Evolutionary conservation across 2,329 filamentous ascomycete species (phyloP).

Genomic region (Xylariaceae sp.): DNA sequence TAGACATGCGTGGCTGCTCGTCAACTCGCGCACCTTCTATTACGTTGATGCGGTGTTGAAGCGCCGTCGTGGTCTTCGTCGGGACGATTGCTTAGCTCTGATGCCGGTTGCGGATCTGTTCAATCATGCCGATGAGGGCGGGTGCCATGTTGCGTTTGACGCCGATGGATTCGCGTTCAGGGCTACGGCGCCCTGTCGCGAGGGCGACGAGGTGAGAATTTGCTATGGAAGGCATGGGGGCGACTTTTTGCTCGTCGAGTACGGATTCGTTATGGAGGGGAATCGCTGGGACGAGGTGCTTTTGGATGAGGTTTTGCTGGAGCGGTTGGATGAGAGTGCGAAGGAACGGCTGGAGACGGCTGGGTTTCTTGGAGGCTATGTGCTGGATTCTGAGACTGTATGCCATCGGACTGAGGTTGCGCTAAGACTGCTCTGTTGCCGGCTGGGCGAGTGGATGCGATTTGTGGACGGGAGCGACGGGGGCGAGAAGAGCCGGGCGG

Average conservation of each 20-base stretch:
- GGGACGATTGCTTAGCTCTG: constrained; percentile 59
- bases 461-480: constrained; percentile 44
- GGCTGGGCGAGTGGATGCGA: constrained; percentile 38
- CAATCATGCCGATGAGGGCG: constrained; percentile 48
- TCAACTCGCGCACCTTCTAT: constrained; percentile 60
- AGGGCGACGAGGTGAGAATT: constrained; percentile 61
- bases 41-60: constrained; percentile 44
- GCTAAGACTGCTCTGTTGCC: constrained; percentile 38
- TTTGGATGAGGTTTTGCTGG: constrained; percentile 44
- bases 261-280: constrained; percentile 43
- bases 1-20: constrained; percentile 52
- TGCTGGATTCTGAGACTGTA: constrained; percentile 43
- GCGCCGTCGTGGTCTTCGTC: constrained; percentile 28
- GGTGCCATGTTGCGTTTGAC: constrained; percentile 49
- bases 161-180: constrained; percentile 49
- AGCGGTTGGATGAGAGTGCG: constrained; percentile 33
- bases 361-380: constrained; percentile 47
- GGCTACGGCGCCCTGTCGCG: constrained; percentile 44
- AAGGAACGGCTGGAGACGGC: constrained; percentile 37
- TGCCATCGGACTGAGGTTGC: constrained; percentile 55
- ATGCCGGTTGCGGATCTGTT: constrained; percentile 70
- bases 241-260: constrained; percentile 68
- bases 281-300: constrained; percentile 49
- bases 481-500: constrained; percentile 38
- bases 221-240: constrained; percentile 67